Percentiles rank a stretch among this genome's conserved stretches.
phyloP scores from a whole-genome alignment of 192 early-diverging fungal species.

The Coemansia sp. region DNA sequence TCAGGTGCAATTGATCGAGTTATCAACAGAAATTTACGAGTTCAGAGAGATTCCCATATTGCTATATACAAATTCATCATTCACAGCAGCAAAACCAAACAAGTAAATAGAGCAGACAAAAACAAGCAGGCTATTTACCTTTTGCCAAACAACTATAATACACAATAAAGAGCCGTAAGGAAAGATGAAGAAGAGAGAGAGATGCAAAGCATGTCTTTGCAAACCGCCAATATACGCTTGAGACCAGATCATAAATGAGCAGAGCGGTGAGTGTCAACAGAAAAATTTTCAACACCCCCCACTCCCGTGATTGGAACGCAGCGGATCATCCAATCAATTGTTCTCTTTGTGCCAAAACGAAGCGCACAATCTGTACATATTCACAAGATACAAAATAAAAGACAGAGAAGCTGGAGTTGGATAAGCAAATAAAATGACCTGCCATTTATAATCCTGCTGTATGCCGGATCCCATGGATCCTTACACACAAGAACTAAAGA shows the following conservation, averaged over 20 bases:
- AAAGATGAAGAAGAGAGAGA: neutral
- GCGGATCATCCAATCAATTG: neutral
- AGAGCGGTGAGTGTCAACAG: neutral
- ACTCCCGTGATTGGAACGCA: neutral
- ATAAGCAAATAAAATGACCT: neutral
- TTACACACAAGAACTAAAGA: neutral
- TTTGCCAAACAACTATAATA: neutral
- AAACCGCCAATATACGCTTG: slow-evolving; percentile 17
- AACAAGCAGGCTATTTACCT: neutral
- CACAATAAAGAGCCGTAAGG: neutral
- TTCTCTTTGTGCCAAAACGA: neutral
- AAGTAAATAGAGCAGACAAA: neutral
- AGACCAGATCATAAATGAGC: neutral
- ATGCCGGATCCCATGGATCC: neutral
- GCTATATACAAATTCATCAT: slow-evolving; percentile 8
- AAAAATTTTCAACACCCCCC: slow-evolving; percentile 16
- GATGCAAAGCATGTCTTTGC: neutral
- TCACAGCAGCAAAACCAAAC: neutral
- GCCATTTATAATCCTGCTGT: neutral
- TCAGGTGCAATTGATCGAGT: slow-evolving; percentile 27
- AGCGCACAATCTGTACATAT: neutral
- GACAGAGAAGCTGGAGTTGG: neutral
- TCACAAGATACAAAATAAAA: neutral
- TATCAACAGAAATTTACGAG: slow-evolving; percentile 19
- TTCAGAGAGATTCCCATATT: slow-evolving; percentile 34